Conservation (phyloP, 805 yeast species). For the Monosporozyma solicola region DNA sequence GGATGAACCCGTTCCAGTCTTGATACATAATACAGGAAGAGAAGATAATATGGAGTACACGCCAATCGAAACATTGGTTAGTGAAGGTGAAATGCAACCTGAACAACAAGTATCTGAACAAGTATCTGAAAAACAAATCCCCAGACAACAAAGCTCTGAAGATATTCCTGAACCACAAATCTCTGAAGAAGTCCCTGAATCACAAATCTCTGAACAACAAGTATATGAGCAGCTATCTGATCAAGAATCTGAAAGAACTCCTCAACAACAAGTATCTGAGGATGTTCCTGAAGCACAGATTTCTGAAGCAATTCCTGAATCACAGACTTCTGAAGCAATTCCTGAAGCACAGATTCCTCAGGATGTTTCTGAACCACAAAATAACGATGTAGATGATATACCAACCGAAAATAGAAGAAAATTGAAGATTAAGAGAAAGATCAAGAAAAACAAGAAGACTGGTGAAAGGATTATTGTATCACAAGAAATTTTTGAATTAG, state of each 20-base stretch:
- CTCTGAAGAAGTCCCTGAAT: too few relatives aligned
- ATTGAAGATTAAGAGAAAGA: conserved; percentile 32
- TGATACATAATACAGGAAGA: not conserved
- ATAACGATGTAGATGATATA: not conserved
- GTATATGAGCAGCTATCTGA: too few relatives aligned
- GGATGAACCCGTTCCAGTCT: not conserved
- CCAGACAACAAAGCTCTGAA: too few relatives aligned
- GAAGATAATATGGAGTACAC: not conserved
- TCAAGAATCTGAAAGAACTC: too few relatives aligned
- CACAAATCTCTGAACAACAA: too few relatives aligned
- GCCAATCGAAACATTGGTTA: not conserved
- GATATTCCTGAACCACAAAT: too few relatives aligned
- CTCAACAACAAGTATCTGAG: too few relatives aligned
- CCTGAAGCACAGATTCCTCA: too few relatives aligned
- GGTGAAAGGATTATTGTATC: conserved; percentile 34
- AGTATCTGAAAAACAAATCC: too few relatives aligned
- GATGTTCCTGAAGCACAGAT: too few relatives aligned
- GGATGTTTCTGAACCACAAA: not conserved
- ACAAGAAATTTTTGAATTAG: conserved; percentile 20
- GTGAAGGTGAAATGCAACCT: not conserved
- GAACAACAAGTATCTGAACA: not conserved
- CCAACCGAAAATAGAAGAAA: conserved; percentile 10
- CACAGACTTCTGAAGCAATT: too few relatives aligned
- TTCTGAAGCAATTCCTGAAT: too few relatives aligned
- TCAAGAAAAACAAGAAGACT: conserved; percentile 34